Evolutionary conservation across 1,284 basidiomycete genomes (phyloP).

Genomic region (Somion occarium): DNA sequence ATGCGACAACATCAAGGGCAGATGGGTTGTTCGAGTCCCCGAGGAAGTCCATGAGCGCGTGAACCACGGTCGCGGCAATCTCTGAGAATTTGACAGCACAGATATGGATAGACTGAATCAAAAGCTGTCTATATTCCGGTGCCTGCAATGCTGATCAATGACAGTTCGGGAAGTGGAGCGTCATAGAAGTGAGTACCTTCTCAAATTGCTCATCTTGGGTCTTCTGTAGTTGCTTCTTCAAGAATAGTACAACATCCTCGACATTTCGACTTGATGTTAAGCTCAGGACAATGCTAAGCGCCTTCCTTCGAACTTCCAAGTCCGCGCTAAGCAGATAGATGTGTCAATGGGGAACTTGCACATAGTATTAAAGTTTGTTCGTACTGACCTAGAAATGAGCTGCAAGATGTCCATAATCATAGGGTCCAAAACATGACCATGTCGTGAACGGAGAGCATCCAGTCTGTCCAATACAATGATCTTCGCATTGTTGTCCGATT

Average conservation of each 20-base stretch:
- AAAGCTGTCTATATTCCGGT: slow-evolving; percentile 91
- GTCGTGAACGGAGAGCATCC: slow-evolving; percentile 78
- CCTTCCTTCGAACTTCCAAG: slow-evolving; percentile 95
- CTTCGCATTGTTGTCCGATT: slow-evolving; percentile 99
- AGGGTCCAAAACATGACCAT: slow-evolving; percentile 88
- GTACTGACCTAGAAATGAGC: slow-evolving; percentile 69
- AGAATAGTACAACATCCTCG: slow-evolving; percentile 94
- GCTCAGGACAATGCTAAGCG: slow-evolving; percentile 85
- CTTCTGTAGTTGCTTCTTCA: slow-evolving; percentile 97
- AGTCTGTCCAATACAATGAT: slow-evolving; percentile 96
- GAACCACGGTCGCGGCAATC: slow-evolving; percentile 93
- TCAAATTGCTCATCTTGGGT: slow-evolving; percentile 87
- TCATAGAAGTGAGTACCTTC: slow-evolving; percentile 48
- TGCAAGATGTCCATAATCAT: slow-evolving; percentile 97
- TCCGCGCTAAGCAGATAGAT: slow-evolving; percentile 62
- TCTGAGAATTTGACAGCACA: slow-evolving; percentile 99
- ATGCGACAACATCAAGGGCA: slow-evolving; percentile 93
- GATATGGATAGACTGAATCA: slow-evolving; percentile 97
- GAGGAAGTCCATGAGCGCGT: slow-evolving; percentile 98
- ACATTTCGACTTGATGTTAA: slow-evolving; percentile 96
- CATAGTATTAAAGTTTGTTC: not conserved
- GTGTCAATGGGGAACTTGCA: not conserved
- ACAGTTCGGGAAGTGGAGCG: not conserved
- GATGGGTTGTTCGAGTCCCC: slow-evolving; percentile 95
- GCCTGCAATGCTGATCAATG: slow-evolving; percentile 44